Evolutionary conservation across 495 filamentous ascomycete genomes (phyloP).

Genomic region (Podospora pseudocomata): DNA sequence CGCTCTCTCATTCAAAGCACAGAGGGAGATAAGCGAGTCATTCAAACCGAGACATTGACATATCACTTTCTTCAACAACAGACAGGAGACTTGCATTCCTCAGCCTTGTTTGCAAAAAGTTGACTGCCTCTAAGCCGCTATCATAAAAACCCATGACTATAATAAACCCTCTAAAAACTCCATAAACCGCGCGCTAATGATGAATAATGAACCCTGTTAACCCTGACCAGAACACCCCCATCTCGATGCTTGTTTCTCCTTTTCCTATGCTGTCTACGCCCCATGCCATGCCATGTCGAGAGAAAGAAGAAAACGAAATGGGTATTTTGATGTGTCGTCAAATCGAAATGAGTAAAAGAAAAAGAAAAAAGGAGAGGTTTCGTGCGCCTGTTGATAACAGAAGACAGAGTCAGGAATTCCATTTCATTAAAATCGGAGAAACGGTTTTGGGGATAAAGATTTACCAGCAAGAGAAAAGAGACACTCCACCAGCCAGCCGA

Average conservation of each 20-base stretch:
- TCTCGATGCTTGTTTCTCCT: background rate
- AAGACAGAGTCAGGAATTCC: background rate
- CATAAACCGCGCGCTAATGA: background rate
- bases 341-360: background rate
- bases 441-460: background rate
- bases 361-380: background rate
- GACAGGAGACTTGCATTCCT: background rate
- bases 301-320: background rate
- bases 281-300: background rate
- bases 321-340: background rate
- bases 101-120: background rate
- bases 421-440: background rate
- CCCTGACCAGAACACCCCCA: background rate
- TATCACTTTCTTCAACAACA: background rate
- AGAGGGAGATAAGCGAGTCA: background rate
- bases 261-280: background rate
- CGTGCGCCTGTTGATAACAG: background rate
- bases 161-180: background rate
- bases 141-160: background rate
- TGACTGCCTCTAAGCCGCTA: background rate
- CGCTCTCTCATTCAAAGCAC: background rate
- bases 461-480: background rate
- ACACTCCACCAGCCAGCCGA: background rate
- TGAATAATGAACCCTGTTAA: background rate
- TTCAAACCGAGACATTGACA: background rate